A percentile compares a stretch with the other conserved stretches of the same genome.
Conservation (phyloP, 192 early-diverging fungal genomes). For the Entomortierella chlamydospora region DNA sequence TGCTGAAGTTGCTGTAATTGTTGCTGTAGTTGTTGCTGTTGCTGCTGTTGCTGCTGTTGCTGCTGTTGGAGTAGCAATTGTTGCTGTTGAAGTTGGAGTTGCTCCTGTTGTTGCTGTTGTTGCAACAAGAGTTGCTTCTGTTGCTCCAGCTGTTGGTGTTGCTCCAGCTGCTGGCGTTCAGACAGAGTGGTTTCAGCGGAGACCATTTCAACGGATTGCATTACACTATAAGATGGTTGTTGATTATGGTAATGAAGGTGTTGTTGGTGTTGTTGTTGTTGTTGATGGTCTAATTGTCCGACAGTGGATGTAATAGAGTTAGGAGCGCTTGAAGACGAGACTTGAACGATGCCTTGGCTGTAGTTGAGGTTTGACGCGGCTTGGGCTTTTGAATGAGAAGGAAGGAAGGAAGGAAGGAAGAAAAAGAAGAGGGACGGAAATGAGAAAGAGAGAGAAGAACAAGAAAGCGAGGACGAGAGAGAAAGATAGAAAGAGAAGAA, state of each 20-base stretch:
- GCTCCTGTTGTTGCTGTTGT: slow-evolving; percentile 23
- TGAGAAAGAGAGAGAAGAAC: background rate
- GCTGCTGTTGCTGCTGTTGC: slow-evolving; percentile 1
- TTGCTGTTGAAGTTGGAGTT: slow-evolving; percentile 3
- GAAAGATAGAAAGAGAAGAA: slow-evolving; percentile 1
- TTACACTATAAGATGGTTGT: slow-evolving; percentile 12
- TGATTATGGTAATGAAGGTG: slow-evolving; percentile 8
- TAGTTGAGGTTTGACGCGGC: background rate
- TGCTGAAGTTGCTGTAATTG: slow-evolving; percentile 2
- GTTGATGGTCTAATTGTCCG: background rate
- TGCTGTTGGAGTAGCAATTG: slow-evolving; percentile 3
- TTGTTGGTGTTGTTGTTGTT: slow-evolving; percentile 26
- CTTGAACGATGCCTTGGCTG: background rate
- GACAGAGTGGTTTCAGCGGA: slow-evolving; percentile 39
- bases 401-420: background rate
- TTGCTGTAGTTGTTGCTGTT: slow-evolving; percentile 10
- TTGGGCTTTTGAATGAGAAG: background rate
- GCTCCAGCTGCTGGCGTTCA: slow-evolving; percentile 35
- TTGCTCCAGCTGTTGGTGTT: slow-evolving; percentile 28
- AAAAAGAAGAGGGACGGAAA: slow-evolving; percentile 3
- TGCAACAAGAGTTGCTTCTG: slow-evolving; percentile 28
- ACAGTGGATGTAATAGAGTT: background rate
- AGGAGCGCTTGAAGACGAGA: background rate
- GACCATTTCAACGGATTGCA: slow-evolving; percentile 54
- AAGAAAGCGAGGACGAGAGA: background rate